Evolutionary conservation across 768 basidiomycete species (phyloP).

Genomic region (Kwoniella dendrophila): DNA sequence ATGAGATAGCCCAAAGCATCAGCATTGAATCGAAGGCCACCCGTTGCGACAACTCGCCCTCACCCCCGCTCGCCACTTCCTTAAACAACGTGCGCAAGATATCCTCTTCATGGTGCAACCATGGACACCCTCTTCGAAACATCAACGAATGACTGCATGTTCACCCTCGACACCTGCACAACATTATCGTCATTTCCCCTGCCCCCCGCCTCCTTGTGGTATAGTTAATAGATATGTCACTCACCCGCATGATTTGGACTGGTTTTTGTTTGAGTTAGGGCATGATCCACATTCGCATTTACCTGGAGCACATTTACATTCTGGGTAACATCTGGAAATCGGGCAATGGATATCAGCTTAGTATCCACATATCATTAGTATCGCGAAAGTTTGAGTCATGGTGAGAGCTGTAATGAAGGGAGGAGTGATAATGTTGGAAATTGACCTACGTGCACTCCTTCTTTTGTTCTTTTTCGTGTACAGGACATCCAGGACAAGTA

Average conservation of each 20-base stretch:
- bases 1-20: not conserved
- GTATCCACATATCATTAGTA: not conserved
- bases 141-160: not conserved
- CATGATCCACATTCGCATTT: conserved; percentile 24
- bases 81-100: not conserved
- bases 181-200: conserved; percentile 12
- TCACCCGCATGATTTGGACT: conserved; percentile 22
- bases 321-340: conserved; percentile 17
- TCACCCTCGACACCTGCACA: conserved; percentile 10
- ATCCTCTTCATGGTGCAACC: not conserved
- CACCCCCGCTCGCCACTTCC: conserved; percentile 1
- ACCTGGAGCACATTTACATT: conserved; percentile 24
- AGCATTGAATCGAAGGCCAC: not conserved
- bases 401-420: not conserved
- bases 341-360: not conserved
- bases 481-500: conserved; percentile 25
- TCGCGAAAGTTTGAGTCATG: not conserved
- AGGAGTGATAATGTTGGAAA: not conserved
- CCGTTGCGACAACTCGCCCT: conserved; percentile 7
- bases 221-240: not conserved
- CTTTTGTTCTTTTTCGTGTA: conserved; percentile 18
- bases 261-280: conserved; percentile 31
- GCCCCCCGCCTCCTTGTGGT: not conserved
- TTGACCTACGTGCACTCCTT: conserved; percentile 24
- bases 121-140: not conserved